These are phyloP conservation scores for Singerocomus inundabilis DNA, from an alignment of 1,284 basidiomycete species.

Conservation along the genomic window DNA sequence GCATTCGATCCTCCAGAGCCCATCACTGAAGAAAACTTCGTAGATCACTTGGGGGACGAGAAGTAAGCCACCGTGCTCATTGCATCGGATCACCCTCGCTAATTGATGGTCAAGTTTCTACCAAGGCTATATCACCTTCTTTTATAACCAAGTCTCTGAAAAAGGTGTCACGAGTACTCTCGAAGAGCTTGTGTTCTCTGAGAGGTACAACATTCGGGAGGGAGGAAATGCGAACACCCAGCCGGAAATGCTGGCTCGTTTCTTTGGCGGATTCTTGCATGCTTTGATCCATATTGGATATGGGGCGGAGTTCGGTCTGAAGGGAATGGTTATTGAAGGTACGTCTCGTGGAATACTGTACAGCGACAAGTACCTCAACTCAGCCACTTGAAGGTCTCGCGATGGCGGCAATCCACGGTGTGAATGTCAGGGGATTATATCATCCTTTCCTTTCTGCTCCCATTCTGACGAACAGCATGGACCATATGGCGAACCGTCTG, in stretches of 20 bases:
- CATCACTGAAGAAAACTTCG: slow-evolving; percentile 42
- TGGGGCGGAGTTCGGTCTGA: slow-evolving; percentile 33
- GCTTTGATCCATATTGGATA: slow-evolving; percentile 32
- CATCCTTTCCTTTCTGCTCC: slow-evolving; percentile 16
- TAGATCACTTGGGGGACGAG: slow-evolving; percentile 42
- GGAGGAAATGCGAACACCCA: slow-evolving; percentile 17
- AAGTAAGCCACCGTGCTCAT: slow-evolving; percentile 27
- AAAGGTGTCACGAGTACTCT: slow-evolving; percentile 43
- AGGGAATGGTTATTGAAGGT: slow-evolving; percentile 35
- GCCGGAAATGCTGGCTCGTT: slow-evolving; percentile 25
- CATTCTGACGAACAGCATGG: background rate
- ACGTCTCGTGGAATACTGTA: background rate
- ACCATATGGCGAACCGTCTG: slow-evolving; percentile 4
- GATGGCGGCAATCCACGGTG: slow-evolving; percentile 15
- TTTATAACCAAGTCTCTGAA: slow-evolving; percentile 44
- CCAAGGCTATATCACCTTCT: slow-evolving; percentile 56
- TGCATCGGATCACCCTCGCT: background rate
- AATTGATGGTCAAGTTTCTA: slow-evolving; percentile 46
- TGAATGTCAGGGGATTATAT: slow-evolving; percentile 18
- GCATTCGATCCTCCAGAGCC: slow-evolving; percentile 37
- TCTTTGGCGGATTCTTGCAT: slow-evolving; percentile 28
- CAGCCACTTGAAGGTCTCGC: slow-evolving; percentile 25
- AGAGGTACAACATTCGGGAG: slow-evolving; percentile 44
- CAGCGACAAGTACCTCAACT: background rate
- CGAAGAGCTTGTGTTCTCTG: slow-evolving; percentile 59